These are phyloP conservation scores for Mortierella claussenii DNA, from an alignment of 192 early-diverging fungal genomes.

Conservation along the genomic window DNA sequence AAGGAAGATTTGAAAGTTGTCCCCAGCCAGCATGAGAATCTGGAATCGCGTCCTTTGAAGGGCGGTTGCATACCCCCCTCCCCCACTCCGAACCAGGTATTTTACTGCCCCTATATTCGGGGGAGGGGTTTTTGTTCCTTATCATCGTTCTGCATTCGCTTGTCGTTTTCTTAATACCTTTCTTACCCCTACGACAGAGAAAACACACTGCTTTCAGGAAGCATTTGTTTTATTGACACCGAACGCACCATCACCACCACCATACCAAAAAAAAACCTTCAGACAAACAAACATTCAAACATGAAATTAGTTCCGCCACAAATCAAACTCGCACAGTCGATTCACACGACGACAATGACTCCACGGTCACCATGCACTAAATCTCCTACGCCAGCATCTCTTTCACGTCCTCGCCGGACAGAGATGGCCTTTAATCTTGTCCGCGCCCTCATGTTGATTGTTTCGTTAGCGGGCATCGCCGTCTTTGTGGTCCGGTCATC, in stretches of 20 bases:
- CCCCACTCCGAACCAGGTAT: too few species aligned
- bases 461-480: conserved; percentile 25
- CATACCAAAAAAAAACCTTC: background rate
- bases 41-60: background rate
- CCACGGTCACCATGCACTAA: conserved; percentile 46
- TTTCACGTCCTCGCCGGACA: conserved; percentile 31
- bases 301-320: conserved; percentile 46
- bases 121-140: too few species aligned
- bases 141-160: too few species aligned
- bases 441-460: conserved; percentile 26
- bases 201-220: too few species aligned
- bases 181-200: too few species aligned
- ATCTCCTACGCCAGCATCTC: conserved; percentile 44
- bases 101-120: too few species aligned
- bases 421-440: conserved; percentile 29
- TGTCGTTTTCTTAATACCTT: too few species aligned
- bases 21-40: conserved; percentile 11
- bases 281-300: background rate
- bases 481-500: conserved; percentile 24
- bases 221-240: too few species aligned
- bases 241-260: too few species aligned
- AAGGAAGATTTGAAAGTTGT: conserved; percentile 47
- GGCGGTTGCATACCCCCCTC: too few species aligned
- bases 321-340: too few species aligned
- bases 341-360: too few species aligned